Evolutionary conservation across 2,329 filamentous ascomycete genomes (phyloP), one percentile per base, ranked within the genome.

Genomic region (Remersonia thermophila): DNA sequence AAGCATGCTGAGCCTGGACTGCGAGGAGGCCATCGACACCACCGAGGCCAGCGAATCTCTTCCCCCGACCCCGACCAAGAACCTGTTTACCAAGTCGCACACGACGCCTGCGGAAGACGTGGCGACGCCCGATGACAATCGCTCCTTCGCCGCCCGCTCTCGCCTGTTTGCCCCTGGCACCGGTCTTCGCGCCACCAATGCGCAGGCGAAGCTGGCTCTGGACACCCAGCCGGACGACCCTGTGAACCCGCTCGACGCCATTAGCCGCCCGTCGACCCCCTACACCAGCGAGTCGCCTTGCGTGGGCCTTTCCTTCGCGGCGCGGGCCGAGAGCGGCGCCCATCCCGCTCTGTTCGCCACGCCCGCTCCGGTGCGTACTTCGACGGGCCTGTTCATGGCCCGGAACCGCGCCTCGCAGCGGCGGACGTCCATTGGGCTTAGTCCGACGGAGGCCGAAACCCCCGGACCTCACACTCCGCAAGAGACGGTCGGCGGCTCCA

Each of bases 11-110:
- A 93, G 84, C 53, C 63, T 87, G 30, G 83, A 93, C 50, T 80
- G 77, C 15, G 84, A 93, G 33, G 80, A 49, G 39, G 39, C 45
- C 4, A 36, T 61, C 13, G 83, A 87, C 39, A 67, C 62, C 2
- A 34, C 40, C 6, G 49, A 49, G 20, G 20, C 20, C 5, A 23
- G 9, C 27, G 86, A 94, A 33, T 11, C 7, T 15, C 66, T 89
- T 39, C 87, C 89, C n/a, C 87, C 89, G 1, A 98, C 91, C 1
- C 91, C 91, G 1, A 96, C 91, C 0, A 96, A 94, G 58, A 75
- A 75, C 46, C 62, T 54, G 40, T 60, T 60, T 37, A 62, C 56
- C 58, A 49, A 69, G 41, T 54, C 50, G 12, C 39, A 54, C 27
- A 47, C 50, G 2, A 47, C 47, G 15, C 43, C 45, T 7, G 34